phyloP scores from a whole-genome alignment of 306 rosid species.

The Lathyrus tuberosus region DNA sequence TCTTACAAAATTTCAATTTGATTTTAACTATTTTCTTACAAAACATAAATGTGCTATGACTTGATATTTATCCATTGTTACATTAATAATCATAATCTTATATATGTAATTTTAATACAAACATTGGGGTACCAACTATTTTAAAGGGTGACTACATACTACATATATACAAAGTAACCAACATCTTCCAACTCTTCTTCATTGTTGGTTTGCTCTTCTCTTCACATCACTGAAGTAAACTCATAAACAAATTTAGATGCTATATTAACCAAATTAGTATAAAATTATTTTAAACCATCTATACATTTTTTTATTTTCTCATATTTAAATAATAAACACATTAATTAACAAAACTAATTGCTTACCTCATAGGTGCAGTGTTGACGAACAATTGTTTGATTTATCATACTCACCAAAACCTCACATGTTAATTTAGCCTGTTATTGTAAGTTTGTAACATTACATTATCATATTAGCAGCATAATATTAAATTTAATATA shows the following conservation, averaged over 20 bases:
- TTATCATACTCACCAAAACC: conserved; percentile 50
- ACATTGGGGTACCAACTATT: not conserved
- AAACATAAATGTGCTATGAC: too few relatives aligned
- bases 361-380: conserved; percentile 48
- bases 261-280: too few relatives aligned
- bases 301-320: too few relatives aligned
- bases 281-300: too few relatives aligned
- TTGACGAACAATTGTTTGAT: conserved; percentile 64
- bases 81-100: not conserved
- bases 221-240: not conserved
- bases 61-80: not conserved
- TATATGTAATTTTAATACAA: not conserved
- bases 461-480: conserved; percentile 10
- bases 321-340: not conserved
- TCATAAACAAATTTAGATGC: not conserved
- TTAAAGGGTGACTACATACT: not conserved
- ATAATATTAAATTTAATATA: not conserved
- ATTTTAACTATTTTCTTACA: too few relatives aligned
- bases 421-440: conserved; percentile 72
- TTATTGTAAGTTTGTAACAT: too few relatives aligned
- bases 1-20: too few relatives aligned
- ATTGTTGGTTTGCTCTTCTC: not conserved
- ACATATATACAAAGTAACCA: not conserved
- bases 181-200: not conserved
- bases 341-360: not conserved